Evolutionary conservation across 1,284 basidiomycete genomes (phyloP), one percentile per base, ranked within the genome.

Genomic region (Apiotrichum gamsii): DNA sequence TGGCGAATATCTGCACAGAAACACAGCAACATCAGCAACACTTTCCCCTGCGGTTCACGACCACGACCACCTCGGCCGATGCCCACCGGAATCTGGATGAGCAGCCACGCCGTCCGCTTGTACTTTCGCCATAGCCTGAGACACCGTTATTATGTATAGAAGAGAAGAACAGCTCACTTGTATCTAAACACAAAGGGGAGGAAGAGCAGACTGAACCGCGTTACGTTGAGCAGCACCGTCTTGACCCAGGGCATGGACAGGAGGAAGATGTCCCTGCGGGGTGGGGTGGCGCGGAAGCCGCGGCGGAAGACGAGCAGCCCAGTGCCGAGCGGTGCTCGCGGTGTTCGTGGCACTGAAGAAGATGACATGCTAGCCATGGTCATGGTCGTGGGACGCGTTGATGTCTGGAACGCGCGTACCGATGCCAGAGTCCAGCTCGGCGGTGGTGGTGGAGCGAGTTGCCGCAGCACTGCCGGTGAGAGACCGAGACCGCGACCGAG

Each of bases 121-220:
- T 75, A 74, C 47, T 61, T 69, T 45, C 65, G 59, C 70, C 73
- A 74, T 25, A 74, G 48, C 38, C 73, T 74, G 40, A 18, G n/a
- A n/a, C n/a, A n/a, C n/a, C n/a, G n/a, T n/a, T 11, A 39, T 51
- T 30, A 53, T 45, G 25, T 11, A 20, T 39, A 30, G 20, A 30
- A 34, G 18, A 8, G 18, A 15, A 23, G 15, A 14, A 16, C 25
- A 41, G 58, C 70, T 60, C 56, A 72, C 72, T 59, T 67, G 59
- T 72, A 75, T 24, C 72, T 59, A 53, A 72, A 75, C 13, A 75
- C 70, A 54, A 78, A 77, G 4, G 77, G 76, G 13, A 78, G 59
- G 40, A 73, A 64, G 37, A 78, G 54, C 24, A 78, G 60, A 6
- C 68, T 67, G 28, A 71, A 61, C 28, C 75, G 57, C 13, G 75